Evolutionary conservation across 2,329 filamentous ascomycete species (phyloP), one percentile per base, ranked within the genome.

Genomic region (Colletotrichum truncatum): DNA sequence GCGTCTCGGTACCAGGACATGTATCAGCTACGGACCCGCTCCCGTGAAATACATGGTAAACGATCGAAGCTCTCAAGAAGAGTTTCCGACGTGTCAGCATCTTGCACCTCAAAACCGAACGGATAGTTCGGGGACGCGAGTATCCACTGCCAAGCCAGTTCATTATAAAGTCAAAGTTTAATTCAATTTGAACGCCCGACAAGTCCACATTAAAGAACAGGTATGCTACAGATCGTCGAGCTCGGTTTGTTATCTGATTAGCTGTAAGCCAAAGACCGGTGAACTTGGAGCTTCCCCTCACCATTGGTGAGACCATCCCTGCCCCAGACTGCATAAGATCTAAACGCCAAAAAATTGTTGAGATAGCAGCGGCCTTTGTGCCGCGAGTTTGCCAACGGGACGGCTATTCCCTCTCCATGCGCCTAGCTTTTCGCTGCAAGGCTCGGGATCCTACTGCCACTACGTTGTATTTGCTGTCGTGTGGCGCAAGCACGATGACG

Each of bases 361-460:
- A 52, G 48, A 52, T 38, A 52, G 48, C 48, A n/a, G 48, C 48
- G 48, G 30, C 52, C 43, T 14, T 5, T 32, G n/a, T 45, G 38
- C 26, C 52, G 38, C 52, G 26, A 38, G 25, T 25, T 14, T 18
- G 11, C 25, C 14, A 11, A 10, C 25, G n/a, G 23, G 14, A 52
- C 30, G 18, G 32, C 23, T 26, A 11, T 21, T 25, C n/a, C 48
- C 7, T 16, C 14, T n/a, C 23, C 10, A 7, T 39, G 25, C 32
- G 30, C 23, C 34, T 25, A 28, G 43, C 4, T 26, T 12, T 28
- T 16, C 34, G 18, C 61, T 64, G 48, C 55, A 61, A 23, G 38
- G 57, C 39, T 61, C 55, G 56, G 55, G 39, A 2, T 14, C n/a
- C n/a, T 18, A 18, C n/a, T n/a, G n/a, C n/a, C n/a, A n/a, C n/a